Evolutionary conservation across 1,139 yeast genomes (phyloP).

Genomic region (Saccharomyces hybrid): DNA sequence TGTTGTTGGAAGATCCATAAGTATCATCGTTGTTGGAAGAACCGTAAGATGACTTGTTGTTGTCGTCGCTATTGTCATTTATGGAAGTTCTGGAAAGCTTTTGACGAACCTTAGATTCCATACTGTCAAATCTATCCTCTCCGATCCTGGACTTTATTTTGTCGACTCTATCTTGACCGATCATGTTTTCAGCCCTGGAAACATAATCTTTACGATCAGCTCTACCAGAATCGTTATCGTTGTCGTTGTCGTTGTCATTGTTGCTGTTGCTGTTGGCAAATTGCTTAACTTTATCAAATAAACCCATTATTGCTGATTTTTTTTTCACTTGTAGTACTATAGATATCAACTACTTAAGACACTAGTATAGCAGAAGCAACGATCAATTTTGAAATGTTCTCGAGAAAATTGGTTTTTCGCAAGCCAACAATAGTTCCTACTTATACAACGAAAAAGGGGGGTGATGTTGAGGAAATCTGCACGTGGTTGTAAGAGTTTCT

Average conservation of each 20-base stretch:
- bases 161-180: slow-evolving; percentile 24
- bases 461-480: neutral
- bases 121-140: slow-evolving; percentile 22
- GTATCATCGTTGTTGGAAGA: neutral
- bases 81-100: slow-evolving; percentile 22
- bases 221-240: slow-evolving; percentile 5
- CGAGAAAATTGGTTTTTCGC: too few species aligned
- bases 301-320: slow-evolving; percentile 26
- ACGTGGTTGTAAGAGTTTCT: neutral
- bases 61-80: slow-evolving; percentile 16
- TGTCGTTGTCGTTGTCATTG: slow-evolving; percentile 4
- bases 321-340: neutral
- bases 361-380: neutral
- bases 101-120: slow-evolving; percentile 21
- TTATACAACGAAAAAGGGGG: neutral
- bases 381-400: too few species aligned
- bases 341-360: neutral
- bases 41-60: neutral
- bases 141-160: slow-evolving; percentile 22
- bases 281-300: slow-evolving; percentile 18
- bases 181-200: slow-evolving; percentile 17
- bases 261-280: slow-evolving; percentile 7
- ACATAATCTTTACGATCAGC: slow-evolving; percentile 15
- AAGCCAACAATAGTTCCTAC: neutral
- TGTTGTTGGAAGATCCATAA: too few species aligned